phyloP scores from a whole-genome alignment of 2,329 filamentous ascomycete species.

The Sarocladiaceae sp. region DNA sequence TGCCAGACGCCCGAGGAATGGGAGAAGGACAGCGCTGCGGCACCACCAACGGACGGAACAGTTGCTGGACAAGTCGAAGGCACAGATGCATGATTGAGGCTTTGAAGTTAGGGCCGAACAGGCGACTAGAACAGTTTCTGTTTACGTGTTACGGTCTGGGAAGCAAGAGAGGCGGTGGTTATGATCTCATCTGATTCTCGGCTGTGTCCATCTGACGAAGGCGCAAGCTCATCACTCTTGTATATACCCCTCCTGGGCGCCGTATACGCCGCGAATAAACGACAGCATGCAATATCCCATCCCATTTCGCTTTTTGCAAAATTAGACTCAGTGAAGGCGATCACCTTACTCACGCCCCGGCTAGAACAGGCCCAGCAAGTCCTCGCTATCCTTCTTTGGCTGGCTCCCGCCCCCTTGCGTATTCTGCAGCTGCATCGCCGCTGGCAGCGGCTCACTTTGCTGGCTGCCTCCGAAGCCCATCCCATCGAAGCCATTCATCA shows the following conservation, averaged over 20 bases:
- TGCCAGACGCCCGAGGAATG: slow-evolving; percentile 91
- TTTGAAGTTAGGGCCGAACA: slow-evolving; percentile 10
- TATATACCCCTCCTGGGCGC: slow-evolving; percentile 2
- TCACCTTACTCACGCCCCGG: slow-evolving; percentile 3
- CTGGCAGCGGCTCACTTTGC: slow-evolving; percentile 57
- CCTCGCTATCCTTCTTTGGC: slow-evolving; percentile 56
- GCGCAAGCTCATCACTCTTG: neutral
- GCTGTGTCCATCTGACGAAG: neutral
- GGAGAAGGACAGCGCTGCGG: slow-evolving; percentile 55
- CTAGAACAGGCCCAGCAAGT: slow-evolving; percentile 47
- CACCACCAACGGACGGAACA: slow-evolving; percentile 40
- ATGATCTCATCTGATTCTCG: neutral
- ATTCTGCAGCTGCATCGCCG: slow-evolving; percentile 52
- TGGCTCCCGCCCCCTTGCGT: slow-evolving; percentile 21
- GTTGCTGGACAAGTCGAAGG: slow-evolving; percentile 37
- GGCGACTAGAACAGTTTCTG: neutral
- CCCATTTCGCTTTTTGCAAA: neutral
- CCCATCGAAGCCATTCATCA: slow-evolving; percentile 84
- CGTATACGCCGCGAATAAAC: neutral
- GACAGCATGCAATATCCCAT: neutral
- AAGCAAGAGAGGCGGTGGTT: neutral
- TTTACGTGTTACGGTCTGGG: too few relatives aligned
- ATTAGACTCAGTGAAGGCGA: too few relatives aligned
- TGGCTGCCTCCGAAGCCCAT: slow-evolving; percentile 64
- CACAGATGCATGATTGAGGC: slow-evolving; percentile 12